These are phyloP conservation scores for Penicillium sp. DNA, from an alignment of 2,329 filamentous ascomycete species.

Conservation along the genomic window DNA sequence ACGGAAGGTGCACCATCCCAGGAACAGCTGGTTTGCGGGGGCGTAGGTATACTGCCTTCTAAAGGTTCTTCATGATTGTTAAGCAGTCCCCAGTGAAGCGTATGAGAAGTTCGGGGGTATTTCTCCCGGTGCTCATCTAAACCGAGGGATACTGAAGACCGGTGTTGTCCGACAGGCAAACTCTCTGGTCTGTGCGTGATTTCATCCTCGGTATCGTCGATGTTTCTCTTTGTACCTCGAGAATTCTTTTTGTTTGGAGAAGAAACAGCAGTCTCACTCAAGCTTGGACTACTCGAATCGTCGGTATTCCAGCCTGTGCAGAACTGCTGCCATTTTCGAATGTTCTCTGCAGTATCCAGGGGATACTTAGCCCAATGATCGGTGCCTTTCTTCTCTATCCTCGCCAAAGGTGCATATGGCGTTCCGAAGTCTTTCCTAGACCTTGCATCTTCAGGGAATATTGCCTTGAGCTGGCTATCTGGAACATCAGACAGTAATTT, in stretches of 20 bases:
- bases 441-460: constrained; percentile 14
- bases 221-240: neutral
- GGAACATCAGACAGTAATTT: constrained; percentile 36
- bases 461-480: constrained; percentile 30
- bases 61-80: neutral
- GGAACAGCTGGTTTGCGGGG: constrained; percentile 16
- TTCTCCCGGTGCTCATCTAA: neutral
- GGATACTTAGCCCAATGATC: constrained; percentile 42
- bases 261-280: neutral
- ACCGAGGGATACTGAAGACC: neutral
- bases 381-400: constrained; percentile 31
- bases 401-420: constrained; percentile 20
- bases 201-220: neutral
- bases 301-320: constrained; percentile 11
- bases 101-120: neutral
- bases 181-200: no score
- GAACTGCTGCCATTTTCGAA: constrained; percentile 39
- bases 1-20: constrained; percentile 33
- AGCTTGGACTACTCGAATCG: neutral
- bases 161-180: neutral
- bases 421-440: constrained; percentile 4
- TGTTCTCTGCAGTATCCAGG: constrained; percentile 31
- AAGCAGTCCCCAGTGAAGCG: neutral
- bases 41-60: neutral
- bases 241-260: neutral